phyloP scores from a whole-genome alignment of 495 filamentous ascomycete genomes.

The Penicillium samsonianum region DNA sequence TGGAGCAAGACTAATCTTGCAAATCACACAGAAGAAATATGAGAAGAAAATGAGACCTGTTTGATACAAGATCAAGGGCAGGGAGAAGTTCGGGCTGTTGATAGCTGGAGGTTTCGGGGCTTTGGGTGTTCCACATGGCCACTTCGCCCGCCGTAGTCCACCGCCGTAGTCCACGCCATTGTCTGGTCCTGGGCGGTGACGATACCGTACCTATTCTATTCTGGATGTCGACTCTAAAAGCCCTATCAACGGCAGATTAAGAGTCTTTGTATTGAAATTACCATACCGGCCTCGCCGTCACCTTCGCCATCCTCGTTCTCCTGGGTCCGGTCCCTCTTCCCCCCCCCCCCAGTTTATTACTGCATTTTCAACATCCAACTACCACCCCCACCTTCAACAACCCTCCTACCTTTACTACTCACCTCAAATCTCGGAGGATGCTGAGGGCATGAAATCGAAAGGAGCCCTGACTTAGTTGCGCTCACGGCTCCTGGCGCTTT shows the following conservation, averaged over 20 bases:
- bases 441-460: constrained; percentile 51
- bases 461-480: constrained; percentile 51
- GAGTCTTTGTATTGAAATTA: constrained; percentile 20
- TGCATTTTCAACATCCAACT: constrained; percentile 28
- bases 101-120: constrained; percentile 9
- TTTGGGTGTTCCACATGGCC: constrained; percentile 24
- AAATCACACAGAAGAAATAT: not conserved
- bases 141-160: constrained; percentile 30
- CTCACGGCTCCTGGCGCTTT: constrained; percentile 48
- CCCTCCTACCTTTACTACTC: constrained; percentile 14
- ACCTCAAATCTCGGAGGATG: constrained; percentile 35
- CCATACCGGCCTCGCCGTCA: constrained; percentile 30
- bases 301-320: constrained; percentile 25
- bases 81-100: constrained; percentile 8
- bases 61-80: constrained; percentile 8
- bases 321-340: constrained; percentile 9
- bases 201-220: constrained; percentile 21
- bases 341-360: constrained; percentile 26
- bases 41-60: constrained; percentile 9
- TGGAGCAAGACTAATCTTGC: not conserved
- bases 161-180: constrained; percentile 25
- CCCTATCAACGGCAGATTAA: not conserved
- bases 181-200: constrained; percentile 18
- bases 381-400: constrained; percentile 16
- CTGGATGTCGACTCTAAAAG: too few species aligned